A percentile compares a stretch with the other conserved stretches of the same genome.
These are phyloP conservation scores for Speleostelium caveatum DNA, from an alignment of 78 protist species.

Conservation along the genomic window DNA sequence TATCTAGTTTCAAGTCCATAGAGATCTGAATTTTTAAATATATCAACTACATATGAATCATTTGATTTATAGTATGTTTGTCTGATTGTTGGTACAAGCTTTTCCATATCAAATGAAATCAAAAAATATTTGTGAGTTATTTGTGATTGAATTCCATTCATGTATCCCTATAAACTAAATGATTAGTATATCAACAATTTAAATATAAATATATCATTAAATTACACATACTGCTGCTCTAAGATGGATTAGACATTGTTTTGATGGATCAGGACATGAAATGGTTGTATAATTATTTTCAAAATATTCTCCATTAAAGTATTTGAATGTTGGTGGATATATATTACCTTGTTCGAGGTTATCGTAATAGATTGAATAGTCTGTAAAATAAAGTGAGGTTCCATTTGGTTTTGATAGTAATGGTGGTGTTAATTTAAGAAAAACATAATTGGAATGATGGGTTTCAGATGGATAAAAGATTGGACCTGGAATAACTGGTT, in stretches of 20 bases:
- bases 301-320: too few relatives aligned
- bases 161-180: too few relatives aligned
- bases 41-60: neutral
- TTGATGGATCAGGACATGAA: neutral
- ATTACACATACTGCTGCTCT: constrained; percentile 14
- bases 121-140: neutral
- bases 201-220: too few relatives aligned
- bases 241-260: constrained; percentile 16
- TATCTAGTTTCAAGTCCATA: neutral
- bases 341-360: neutral
- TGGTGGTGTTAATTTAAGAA: neutral
- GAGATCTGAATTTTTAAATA: constrained; percentile 2
- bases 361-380: constrained; percentile 20
- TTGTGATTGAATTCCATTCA: neutral
- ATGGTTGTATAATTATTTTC: too few relatives aligned
- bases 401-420: neutral
- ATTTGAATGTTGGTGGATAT: neutral
- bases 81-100: neutral
- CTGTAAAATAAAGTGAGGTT: neutral
- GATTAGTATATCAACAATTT: too few relatives aligned
- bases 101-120: neutral
- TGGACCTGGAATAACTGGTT: constrained; percentile 33
- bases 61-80: neutral
- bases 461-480: neutral
- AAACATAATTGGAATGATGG: constrained; percentile 5